phyloP scores from a whole-genome alignment of 345 rosid genomes.

The Eucalyptus victrix region DNA sequence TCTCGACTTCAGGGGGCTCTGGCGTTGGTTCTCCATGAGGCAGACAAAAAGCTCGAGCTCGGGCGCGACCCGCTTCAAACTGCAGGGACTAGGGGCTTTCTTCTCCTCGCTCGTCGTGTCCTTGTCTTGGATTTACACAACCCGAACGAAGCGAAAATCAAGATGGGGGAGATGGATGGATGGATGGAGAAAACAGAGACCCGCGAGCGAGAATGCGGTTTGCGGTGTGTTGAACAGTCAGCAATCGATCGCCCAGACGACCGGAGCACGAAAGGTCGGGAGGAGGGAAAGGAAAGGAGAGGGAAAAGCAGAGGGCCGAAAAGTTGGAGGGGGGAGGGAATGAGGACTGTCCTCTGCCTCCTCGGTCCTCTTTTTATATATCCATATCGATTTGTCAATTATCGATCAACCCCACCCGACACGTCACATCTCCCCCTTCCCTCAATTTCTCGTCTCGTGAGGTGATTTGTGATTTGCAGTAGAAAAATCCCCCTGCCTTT shows the following conservation, averaged over 20 bases:
- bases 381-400: neutral
- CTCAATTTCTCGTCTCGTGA: neutral
- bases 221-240: neutral
- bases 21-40: conserved; percentile 30
- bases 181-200: neutral
- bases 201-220: neutral
- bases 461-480: neutral
- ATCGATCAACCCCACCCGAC: neutral
- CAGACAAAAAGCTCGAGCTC: neutral
- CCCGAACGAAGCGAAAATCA: neutral
- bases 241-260: neutral
- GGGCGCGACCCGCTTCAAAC: neutral
- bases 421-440: neutral
- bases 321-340: neutral
- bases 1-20: conserved; percentile 19
- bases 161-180: neutral
- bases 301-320: conserved; percentile 4
- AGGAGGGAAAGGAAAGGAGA: neutral
- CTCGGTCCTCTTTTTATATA: conserved; percentile 11
- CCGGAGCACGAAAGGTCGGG: neutral
- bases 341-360: neutral
- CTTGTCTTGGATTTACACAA: neutral
- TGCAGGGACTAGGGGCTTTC: neutral
- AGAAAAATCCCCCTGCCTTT: neutral
- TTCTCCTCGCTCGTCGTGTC: neutral